These are phyloP conservation scores for Lentithecium fluviatile DNA, from an alignment of 495 filamentous ascomycete genomes.

Conservation along the genomic window DNA sequence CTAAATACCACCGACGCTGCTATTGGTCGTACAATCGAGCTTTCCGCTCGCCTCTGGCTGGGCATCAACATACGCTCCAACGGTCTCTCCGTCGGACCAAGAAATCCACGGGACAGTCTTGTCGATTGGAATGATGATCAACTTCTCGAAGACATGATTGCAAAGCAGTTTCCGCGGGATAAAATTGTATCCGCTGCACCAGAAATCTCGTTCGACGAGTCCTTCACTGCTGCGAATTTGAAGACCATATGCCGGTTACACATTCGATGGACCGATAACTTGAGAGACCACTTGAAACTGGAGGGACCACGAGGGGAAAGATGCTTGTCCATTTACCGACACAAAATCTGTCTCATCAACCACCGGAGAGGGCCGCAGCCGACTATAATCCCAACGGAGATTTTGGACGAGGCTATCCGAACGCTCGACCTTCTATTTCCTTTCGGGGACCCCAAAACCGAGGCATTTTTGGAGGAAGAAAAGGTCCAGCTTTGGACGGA, in stretches of 20 bases:
- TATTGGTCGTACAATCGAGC: conserved; percentile 5
- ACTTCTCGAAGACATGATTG: not conserved
- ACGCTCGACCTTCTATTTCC: conserved; percentile 16
- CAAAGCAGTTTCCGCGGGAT: not conserved
- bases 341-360: conserved; percentile 9
- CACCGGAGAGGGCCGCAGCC: conserved; percentile 2
- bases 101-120: not conserved
- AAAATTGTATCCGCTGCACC: not conserved
- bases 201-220: not conserved
- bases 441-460: conserved; percentile 4
- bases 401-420: conserved; percentile 8
- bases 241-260: conserved; percentile 9
- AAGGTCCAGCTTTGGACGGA: conserved; percentile 1
- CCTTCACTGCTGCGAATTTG: conserved; percentile 1
- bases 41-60: conserved; percentile 6
- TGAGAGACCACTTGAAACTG: conserved; percentile 1
- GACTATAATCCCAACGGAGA: not conserved
- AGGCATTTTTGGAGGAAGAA: conserved; percentile 7
- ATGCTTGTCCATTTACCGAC: conserved; percentile 6
- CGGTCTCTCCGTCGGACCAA: not conserved
- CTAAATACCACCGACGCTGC: not conserved
- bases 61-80: conserved; percentile 4
- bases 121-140: not conserved
- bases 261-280: conserved; percentile 7
- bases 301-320: conserved; percentile 7